Evolutionary conservation across 768 basidiomycete species (phyloP), one percentile per base, ranked within the genome.

Genomic region (Mycena galopus): DNA sequence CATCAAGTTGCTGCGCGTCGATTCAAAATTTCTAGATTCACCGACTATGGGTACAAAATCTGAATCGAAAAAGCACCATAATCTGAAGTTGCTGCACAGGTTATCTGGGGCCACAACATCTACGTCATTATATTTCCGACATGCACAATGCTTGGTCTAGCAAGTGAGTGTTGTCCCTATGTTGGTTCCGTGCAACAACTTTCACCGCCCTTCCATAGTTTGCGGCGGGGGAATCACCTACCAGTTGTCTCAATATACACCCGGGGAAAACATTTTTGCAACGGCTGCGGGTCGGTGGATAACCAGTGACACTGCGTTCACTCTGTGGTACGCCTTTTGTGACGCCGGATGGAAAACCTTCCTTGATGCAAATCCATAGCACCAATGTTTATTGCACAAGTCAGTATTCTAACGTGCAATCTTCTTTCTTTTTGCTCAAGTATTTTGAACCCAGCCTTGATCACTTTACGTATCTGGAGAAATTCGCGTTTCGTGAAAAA

Each of bases 41-140:
- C 85, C 86, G 87, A 79, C 79, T 39, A 75, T 88, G 17, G 86
- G 39, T 39, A 39, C 39, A 39, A 39, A 39, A 39, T 39, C 17
- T 16, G 39, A 39, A 3, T 5, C 4, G 12, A 5, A 39, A 39
- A 5, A n/a, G n/a, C n/a, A n/a, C 17, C 14, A 39, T 14, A 39
- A 39, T 3, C 39, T 39, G 39, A 39, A 5, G 39, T 3, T 14
- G 12, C 17, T 14, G 39, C 14, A 3, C 3, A 39, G 39, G 33
- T 72, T n/a, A 44, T 77, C 5, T 72, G 70, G 66, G 42, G 39
- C 30, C 30, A 57, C 29, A 76, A 67, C 6, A 27, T 30, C 6
- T 47, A 19, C 7, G 35, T 76, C 33, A 39, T 68, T 7, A 58
- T 76, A 6, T 67, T 76, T 33, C 76, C 76, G 30, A 29, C 65